Percentiles rank a stretch among this genome's conserved stretches.
Evolutionary conservation across 164 flowering plant genomes (phyloP).

Genomic region (Stephania yunnanensis): DNA sequence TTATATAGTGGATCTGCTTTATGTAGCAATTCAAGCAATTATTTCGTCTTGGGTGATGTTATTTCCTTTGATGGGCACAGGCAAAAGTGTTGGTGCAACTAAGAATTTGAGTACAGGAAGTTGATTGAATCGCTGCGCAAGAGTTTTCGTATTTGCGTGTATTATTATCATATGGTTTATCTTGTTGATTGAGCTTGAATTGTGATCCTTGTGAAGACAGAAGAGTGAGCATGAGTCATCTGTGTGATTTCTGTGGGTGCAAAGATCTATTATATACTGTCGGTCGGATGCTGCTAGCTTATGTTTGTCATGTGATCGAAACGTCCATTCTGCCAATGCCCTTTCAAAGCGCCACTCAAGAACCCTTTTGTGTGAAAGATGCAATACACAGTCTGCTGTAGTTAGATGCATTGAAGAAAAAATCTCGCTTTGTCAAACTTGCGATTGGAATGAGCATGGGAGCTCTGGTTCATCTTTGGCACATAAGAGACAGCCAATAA

Average conservation of each 20-base stretch:
- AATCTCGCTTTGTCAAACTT: constrained; percentile 75
- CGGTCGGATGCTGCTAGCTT: constrained; percentile 85
- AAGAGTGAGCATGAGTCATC: constrained; percentile 53
- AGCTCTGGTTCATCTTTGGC: constrained; percentile 28
- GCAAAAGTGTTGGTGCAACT: constrained; percentile 1
- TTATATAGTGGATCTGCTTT: background rate
- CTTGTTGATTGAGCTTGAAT: background rate
- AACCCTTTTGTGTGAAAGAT: constrained; percentile 79
- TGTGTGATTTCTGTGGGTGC: constrained; percentile 86
- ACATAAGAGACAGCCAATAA: constrained; percentile 65
- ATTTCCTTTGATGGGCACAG: constrained; percentile 9
- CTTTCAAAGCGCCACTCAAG: constrained; percentile 83
- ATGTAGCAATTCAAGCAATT: background rate
- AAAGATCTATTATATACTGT: constrained; percentile 81
- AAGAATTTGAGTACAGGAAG: constrained; percentile 7
- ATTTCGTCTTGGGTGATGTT: background rate
- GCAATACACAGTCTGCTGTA: constrained; percentile 73
- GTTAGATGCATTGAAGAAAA: constrained; percentile 71
- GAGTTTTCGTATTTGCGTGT: background rate
- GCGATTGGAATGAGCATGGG: constrained; percentile 70
- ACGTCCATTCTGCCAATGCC: constrained; percentile 93
- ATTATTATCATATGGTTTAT: background rate
- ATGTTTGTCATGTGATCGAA: constrained; percentile 87
- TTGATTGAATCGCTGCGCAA: background rate
- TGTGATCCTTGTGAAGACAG: constrained; percentile 7